Percentiles rank a stretch among this genome's conserved stretches.
phyloP scores from a whole-genome alignment of 495 filamentous ascomycete species.

The Tetracladium setigerum region DNA sequence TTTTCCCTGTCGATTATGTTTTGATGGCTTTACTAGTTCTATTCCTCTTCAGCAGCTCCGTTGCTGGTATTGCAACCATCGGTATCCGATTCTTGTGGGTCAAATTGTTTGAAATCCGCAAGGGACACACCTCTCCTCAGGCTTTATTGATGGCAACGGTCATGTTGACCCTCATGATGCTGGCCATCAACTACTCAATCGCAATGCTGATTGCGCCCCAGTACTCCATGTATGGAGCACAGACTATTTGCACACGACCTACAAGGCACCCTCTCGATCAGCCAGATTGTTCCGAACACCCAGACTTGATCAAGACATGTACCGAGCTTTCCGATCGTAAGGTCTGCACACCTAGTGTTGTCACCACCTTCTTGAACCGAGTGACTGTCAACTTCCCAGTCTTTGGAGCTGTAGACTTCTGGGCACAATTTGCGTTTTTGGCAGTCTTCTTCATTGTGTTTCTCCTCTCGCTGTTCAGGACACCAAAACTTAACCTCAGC shows the following conservation, averaged over 20 bases:
- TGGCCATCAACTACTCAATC: constrained; percentile 87
- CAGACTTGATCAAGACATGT: constrained; percentile 68
- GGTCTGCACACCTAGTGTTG: constrained; percentile 85
- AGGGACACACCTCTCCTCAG: constrained; percentile 83
- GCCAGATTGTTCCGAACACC: constrained; percentile 73
- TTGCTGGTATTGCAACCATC: constrained; percentile 75
- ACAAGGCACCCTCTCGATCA: constrained; percentile 46
- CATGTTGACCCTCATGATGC: constrained; percentile 77
- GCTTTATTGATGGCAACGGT: constrained; percentile 87
- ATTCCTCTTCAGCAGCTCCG: constrained; percentile 77
- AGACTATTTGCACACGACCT: constrained; percentile 78
- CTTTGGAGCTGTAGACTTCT: constrained; percentile 89
- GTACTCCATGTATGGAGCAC: constrained; percentile 89
- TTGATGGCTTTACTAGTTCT: constrained; percentile 77
- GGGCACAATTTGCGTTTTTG: constrained; percentile 89
- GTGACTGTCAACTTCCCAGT: constrained; percentile 94
- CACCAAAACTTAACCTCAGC: constrained; percentile 65
- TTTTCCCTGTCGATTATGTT: constrained; percentile 89
- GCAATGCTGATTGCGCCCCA: constrained; percentile 90
- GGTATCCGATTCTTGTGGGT: constrained; percentile 97
- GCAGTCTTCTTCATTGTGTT: constrained; percentile 75
- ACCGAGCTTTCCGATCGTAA: constrained; percentile 65
- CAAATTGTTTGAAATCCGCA: constrained; percentile 79
- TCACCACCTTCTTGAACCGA: constrained; percentile 86
- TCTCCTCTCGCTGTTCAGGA: constrained; percentile 65